Base-by-base conservation (phyloP, 179 eudicot genomes). In the Nepenthes alata region DNA sequence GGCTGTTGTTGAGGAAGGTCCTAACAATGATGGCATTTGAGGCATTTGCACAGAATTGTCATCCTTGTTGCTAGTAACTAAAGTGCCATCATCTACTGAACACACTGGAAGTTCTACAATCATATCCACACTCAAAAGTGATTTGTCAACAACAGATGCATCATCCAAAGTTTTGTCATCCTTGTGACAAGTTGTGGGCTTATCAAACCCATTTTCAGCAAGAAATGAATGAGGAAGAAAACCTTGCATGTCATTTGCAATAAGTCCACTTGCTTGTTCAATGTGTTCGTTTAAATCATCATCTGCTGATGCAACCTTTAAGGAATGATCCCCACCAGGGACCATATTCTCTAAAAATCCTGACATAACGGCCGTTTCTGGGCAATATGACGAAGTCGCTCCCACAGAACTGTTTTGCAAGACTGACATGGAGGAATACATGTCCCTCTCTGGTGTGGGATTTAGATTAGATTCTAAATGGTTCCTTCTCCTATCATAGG, bases 371-470 rank as follows among this genome's bases (percentile, higher is more conserved):
- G 14, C 52, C 67, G 53, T 53, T 64, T 65, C 39, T 10, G 63
- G 16, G 13, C 52, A 6, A 16, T 54, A 35, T 65, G 56, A 51
- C 39, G 67, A 63, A 47, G 61, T 10, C 70, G n/a, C 62, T 47
- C n/a, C 55, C 9, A 45, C 55, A 38, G 77, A 70, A 66, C 44
- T 58, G 50, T 41, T 71, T 53, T 59, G 58, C 56, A 62, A 12
- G 67, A 3, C 57, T 2, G 16, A 57, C 2, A 25, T 0, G 25
- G 25, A 25, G 25, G 60, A 37, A 5, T 15, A 4, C 37, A 15
- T 11, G 4, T 35, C 45, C 45, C 45, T 10, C 57, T 53, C 45
- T 14, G 57, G 13, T 36, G n/a, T 41, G 65, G 59, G 60, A 60
- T 44, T 9, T 41, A 39, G 58, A 49, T 37, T 16, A 53, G 47